Evolutionary conservation across 768 basidiomycete species (phyloP).

Genomic region (Tylopilus felleus): DNA sequence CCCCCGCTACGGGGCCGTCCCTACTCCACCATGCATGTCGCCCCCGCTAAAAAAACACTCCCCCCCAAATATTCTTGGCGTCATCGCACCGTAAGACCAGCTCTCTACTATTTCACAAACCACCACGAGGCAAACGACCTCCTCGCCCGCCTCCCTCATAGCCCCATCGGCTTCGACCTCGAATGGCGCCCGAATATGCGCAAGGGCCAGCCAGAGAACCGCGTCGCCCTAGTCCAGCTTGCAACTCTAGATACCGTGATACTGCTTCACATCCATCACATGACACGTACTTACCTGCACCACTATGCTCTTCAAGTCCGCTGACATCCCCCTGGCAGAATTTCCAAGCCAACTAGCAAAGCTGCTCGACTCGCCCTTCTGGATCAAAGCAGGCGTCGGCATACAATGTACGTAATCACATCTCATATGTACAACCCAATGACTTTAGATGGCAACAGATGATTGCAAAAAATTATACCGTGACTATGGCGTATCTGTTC

Average conservation of each 20-base stretch:
- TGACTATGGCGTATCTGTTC: conserved; percentile 39
- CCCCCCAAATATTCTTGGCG: conserved; percentile 23
- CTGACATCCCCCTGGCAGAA: conserved; percentile 33
- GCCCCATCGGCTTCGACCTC: conserved; percentile 63
- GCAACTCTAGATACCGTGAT: conserved; percentile 53
- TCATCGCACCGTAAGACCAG: conserved; percentile 5
- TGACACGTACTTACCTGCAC: conserved; percentile 39
- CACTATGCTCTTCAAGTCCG: neutral
- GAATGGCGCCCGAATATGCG: conserved; percentile 71
- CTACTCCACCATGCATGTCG: conserved; percentile 6
- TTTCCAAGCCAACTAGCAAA: conserved; percentile 50
- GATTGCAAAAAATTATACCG: conserved; percentile 65
- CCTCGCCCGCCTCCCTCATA: conserved; percentile 21
- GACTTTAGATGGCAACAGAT: conserved; percentile 37
- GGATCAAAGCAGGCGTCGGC: conserved; percentile 67
- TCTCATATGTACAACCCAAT: neutral
- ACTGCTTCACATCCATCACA: conserved; percentile 63
- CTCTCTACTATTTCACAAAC: conserved; percentile 32
- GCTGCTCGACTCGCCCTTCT: conserved; percentile 50
- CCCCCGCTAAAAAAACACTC: neutral
- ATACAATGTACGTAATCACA: conserved; percentile 53
- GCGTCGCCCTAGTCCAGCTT: conserved; percentile 71
- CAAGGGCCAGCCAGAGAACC: conserved; percentile 57
- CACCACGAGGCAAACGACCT: conserved; percentile 28
- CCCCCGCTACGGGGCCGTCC: conserved; percentile 3